Percentiles rank a stretch among this genome's conserved stretches.
phyloP scores from a whole-genome alignment of 352 stramenopile species.

The Globisporangium radiosum region DNA sequence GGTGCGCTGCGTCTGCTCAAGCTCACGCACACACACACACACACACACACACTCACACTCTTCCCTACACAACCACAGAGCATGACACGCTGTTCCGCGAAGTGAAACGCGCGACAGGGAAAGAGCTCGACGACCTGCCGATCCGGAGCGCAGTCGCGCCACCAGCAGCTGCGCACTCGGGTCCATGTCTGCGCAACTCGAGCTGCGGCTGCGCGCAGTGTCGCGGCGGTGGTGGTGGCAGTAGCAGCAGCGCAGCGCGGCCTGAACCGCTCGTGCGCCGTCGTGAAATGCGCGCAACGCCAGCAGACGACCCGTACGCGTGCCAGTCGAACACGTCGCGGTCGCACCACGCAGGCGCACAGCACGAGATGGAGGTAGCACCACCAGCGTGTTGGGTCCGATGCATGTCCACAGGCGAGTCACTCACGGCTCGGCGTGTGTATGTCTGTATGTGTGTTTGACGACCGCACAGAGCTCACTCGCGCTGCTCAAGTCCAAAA shows the following conservation, averaged over 20 bases:
- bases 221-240: constrained; percentile 23
- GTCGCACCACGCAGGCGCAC: constrained; percentile 7
- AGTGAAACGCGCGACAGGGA: constrained; percentile 71
- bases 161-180: constrained; percentile 15
- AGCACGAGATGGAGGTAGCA: constrained; percentile 49
- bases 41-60: background rate
- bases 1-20: constrained; percentile 19
- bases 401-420: background rate
- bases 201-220: constrained; percentile 68
- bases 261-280: constrained; percentile 25
- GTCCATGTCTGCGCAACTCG: constrained; percentile 62
- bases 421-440: background rate
- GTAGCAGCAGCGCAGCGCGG: constrained; percentile 6
- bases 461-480: constrained; percentile 42
- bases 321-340: constrained; percentile 23
- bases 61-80: constrained; percentile 23
- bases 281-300: constrained; percentile 22
- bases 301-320: constrained; percentile 20
- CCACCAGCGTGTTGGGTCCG: background rate
- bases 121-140: constrained; percentile 56
- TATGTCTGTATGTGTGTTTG: background rate
- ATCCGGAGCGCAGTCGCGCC: constrained; percentile 22
- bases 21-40: background rate
- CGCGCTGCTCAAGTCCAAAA: constrained; percentile 75
- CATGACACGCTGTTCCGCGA: constrained; percentile 77